Conservation (phyloP, 257 asterid genomes). For the Solanum habrochaites region DNA sequence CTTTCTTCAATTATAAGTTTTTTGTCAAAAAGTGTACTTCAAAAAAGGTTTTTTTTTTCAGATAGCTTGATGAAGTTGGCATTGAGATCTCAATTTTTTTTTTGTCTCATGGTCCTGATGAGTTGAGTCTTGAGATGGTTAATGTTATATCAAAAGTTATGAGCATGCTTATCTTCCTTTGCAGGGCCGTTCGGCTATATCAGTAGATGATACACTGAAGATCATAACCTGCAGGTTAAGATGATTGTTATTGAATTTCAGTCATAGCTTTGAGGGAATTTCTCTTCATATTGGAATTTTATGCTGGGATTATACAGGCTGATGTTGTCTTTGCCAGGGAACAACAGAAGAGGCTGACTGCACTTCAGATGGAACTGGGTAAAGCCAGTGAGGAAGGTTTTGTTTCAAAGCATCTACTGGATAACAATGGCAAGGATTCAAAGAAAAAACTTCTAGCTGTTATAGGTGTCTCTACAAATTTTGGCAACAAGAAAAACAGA, state of each 20-base stretch:
- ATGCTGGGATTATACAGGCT: not conserved
- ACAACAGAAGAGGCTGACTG: constrained; percentile 52
- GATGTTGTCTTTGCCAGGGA: constrained; percentile 46
- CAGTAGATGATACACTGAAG: constrained; percentile 70
- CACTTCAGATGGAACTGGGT: constrained; percentile 58
- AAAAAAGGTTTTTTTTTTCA: not conserved
- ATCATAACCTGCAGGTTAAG: constrained; percentile 67
- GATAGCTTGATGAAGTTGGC: not conserved
- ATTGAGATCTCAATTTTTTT: not conserved
- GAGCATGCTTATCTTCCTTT: constrained; percentile 5
- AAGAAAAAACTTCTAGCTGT: constrained; percentile 69
- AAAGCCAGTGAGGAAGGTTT: constrained; percentile 76
- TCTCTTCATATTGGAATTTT: not conserved
- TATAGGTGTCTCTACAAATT: constrained; percentile 61
- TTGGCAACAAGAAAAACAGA: constrained; percentile 70
- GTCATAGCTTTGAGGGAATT: not conserved
- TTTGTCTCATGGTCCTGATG: not conserved
- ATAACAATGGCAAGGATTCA: constrained; percentile 21
- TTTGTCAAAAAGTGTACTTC: not conserved
- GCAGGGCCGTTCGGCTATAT: constrained; percentile 65
- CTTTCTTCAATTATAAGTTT: not conserved
- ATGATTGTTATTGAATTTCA: not conserved
- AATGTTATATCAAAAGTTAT: not conserved
- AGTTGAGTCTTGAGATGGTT: not conserved
- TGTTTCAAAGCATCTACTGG: constrained; percentile 31